A percentile compares a stretch with the other conserved stretches of the same genome.
phyloP scores from a whole-genome alignment of 1,284 basidiomycete genomes.

The Nidula niveotomentosa region DNA sequence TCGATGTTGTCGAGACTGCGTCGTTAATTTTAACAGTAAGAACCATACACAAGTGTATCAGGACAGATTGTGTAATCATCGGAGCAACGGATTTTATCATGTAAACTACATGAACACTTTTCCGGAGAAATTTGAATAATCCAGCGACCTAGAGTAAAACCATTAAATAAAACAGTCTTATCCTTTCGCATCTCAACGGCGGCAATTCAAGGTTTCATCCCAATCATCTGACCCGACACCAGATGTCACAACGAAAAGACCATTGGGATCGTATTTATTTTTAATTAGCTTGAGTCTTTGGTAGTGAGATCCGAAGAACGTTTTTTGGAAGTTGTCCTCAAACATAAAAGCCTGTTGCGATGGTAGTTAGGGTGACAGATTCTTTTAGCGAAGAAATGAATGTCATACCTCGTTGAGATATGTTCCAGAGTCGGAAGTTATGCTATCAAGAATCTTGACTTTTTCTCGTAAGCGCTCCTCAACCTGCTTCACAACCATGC shows the following conservation, averaged over 20 bases:
- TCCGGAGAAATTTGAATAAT: too few species aligned
- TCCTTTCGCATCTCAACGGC: background rate
- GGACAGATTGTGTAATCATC: too few species aligned
- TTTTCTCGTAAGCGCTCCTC: conserved; percentile 16
- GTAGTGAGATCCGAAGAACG: conserved; percentile 47
- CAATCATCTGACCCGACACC: conserved; percentile 45
- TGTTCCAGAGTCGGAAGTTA: conserved; percentile 31
- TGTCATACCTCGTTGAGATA: conserved; percentile 38
- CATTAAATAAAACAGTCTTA: too few species aligned
- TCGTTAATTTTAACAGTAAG: too few species aligned
- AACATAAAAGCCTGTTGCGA: conserved; percentile 34
- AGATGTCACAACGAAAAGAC: conserved; percentile 38
- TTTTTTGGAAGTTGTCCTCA: conserved; percentile 32
- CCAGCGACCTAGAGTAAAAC: too few species aligned
- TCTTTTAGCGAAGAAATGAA: background rate
- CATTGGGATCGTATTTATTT: conserved; percentile 37
- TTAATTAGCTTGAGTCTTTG: conserved; percentile 37
- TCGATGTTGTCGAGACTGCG: too few species aligned
- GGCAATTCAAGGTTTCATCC: conserved; percentile 21
- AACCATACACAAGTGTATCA: too few species aligned
- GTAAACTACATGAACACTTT: too few species aligned
- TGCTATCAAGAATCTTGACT: conserved; percentile 20
- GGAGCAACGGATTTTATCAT: too few species aligned
- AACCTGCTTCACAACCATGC: conserved; percentile 18
- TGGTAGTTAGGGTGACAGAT: background rate